A percentile compares a stretch with the other conserved stretches of the same genome.
Conservation (phyloP, 805 yeast species). For the Maudiozyma serrabonitensis region DNA sequence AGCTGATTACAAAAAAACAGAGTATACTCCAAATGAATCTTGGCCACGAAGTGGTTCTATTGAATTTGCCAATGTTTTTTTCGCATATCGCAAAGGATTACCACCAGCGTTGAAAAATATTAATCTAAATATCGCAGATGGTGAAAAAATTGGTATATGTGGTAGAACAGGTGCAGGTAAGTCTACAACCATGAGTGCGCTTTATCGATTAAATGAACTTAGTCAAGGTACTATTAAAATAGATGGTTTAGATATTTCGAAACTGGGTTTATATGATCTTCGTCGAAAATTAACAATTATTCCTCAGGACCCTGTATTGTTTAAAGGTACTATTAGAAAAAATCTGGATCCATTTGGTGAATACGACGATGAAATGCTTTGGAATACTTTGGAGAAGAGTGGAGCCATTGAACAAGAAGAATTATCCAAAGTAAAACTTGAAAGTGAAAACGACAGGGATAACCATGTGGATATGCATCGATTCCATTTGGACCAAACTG, state of each 20-base stretch:
- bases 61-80: slow-evolving; percentile 37
- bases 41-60: slow-evolving; percentile 49
- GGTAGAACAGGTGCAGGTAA: slow-evolving; percentile 65
- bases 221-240: slow-evolving; percentile 47
- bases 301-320: slow-evolving; percentile 76
- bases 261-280: slow-evolving; percentile 53
- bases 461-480: slow-evolving; percentile 34
- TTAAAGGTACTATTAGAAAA: slow-evolving; percentile 58
- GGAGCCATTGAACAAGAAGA: slow-evolving; percentile 42
- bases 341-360: slow-evolving; percentile 66
- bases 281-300: slow-evolving; percentile 60
- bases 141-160: slow-evolving; percentile 52
- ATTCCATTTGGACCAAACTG: slow-evolving; percentile 50
- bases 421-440: slow-evolving; percentile 28
- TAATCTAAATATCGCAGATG: slow-evolving; percentile 34
- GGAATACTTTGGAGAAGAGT: slow-evolving; percentile 53
- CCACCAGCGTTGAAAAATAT: slow-evolving; percentile 43
- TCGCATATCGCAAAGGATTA: slow-evolving; percentile 43
- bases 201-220: slow-evolving; percentile 53
- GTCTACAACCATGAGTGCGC: slow-evolving; percentile 49
- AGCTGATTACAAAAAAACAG: slow-evolving; percentile 47
- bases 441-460: slow-evolving; percentile 21
- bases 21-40: slow-evolving; percentile 32
- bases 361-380: slow-evolving; percentile 46
- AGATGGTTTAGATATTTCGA: slow-evolving; percentile 56